Evolutionary conservation across 805 yeast species (phyloP), one percentile per base, ranked within the genome.

Genomic region (Pichia exigua): DNA sequence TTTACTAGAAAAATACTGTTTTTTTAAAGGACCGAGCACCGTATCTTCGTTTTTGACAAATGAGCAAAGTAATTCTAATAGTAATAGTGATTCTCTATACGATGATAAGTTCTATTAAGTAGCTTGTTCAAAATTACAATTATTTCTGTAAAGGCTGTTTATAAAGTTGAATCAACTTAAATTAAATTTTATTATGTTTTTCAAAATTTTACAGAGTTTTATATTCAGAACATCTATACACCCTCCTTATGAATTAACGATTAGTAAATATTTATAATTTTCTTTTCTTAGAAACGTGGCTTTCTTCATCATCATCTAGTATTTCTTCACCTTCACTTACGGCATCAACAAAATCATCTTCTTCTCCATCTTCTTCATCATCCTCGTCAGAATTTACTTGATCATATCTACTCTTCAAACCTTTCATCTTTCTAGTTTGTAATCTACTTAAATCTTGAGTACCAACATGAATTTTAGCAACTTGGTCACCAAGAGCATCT

Each of bases 361-460:
- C 56, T 22, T 49, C 49, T 45, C 54, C 55, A 7, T 50, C 56
- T 15, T 46, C 54, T 18, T 47, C 55, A 28, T 57, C 61, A 22
- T 42, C 50, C 20, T 55, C 81, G 26, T 73, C 79, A 28, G 70
- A 76, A 44, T 67, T 72, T 20, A 68, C 72, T 70, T 88, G 96
- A 66, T 91, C 97, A 61, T 77, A 91, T 67, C 79, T 81, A 51
- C 87, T 77, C 73, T 94, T 94, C 65, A 94, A 77, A 68, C 99
- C 99, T 78, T 94, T 94, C 97, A 94, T 89, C 82, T 94, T 94
- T 73, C 99, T 82, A 7, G 99, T 92, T 73, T 94, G 99, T 66
- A 94, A 70, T 68, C 84, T 84, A 65, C 79, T 76, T 68, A 94
- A 75, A 68, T 94, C 98, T 75, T 94, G 99, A 68, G 83, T 83